Evolutionary conservation across 768 basidiomycete genomes (phyloP).

Genomic region (Tulasnella sp.): DNA sequence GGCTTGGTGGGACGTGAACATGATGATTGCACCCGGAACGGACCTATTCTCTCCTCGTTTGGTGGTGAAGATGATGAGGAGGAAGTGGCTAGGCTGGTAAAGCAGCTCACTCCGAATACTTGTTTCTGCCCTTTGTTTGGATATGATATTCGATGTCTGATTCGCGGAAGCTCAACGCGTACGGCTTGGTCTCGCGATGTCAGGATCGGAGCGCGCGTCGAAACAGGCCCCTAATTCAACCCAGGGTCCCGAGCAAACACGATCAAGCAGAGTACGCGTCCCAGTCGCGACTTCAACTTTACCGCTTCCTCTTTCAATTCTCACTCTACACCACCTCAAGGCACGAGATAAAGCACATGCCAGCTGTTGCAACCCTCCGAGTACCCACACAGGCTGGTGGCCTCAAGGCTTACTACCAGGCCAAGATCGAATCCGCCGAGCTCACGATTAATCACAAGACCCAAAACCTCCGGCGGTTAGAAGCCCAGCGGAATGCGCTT

Average conservation of each 20-base stretch:
- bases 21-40: constrained; percentile 20
- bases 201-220: no score
- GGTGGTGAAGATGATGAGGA: neutral
- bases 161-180: no score
- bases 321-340: neutral
- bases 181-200: no score
- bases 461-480: constrained; percentile 90
- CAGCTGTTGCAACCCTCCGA: constrained; percentile 5
- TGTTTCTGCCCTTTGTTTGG: no score
- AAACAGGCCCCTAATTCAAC: neutral
- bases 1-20: constrained; percentile 6
- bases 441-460: constrained; percentile 94
- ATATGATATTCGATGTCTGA: no score
- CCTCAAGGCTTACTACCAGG: constrained; percentile 89
- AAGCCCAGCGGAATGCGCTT: constrained; percentile 65
- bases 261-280: constrained; percentile 17
- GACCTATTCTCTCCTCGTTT: constrained; percentile 25
- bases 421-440: constrained; percentile 93
- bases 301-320: neutral
- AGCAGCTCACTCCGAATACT: no score
- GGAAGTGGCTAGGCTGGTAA: constrained; percentile 12
- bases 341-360: neutral
- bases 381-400: constrained; percentile 45
- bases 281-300: constrained; percentile 1
- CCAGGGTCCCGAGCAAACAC: neutral